Evolutionary conservation across 1,284 basidiomycete species (phyloP).

Genomic region (Chalciporus sp.): DNA sequence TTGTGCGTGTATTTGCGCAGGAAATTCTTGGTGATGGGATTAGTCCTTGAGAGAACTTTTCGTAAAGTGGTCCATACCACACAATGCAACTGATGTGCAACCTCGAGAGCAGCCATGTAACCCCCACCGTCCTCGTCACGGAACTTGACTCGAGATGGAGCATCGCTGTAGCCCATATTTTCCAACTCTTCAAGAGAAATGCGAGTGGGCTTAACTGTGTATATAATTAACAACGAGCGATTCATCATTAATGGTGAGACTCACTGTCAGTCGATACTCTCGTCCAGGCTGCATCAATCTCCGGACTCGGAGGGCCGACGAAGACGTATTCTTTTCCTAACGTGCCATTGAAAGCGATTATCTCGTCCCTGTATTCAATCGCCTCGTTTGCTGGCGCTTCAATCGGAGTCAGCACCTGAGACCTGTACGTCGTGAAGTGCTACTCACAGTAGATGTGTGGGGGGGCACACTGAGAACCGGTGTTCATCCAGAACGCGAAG

Average conservation of each 20-base stretch:
- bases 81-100: constrained; percentile 12
- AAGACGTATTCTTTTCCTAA: constrained; percentile 2
- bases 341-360: neutral
- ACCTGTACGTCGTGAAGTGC: too few relatives aligned
- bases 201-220: constrained; percentile 1
- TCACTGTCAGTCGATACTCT: constrained; percentile 2
- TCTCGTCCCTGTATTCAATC: constrained; percentile 9
- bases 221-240: too few relatives aligned
- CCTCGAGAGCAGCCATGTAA: constrained; percentile 6
- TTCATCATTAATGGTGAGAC: too few relatives aligned
- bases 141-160: constrained; percentile 2
- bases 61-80: neutral
- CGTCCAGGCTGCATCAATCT: constrained; percentile 15
- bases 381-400: constrained; percentile 8
- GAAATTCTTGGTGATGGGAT: neutral
- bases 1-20: constrained; percentile 4
- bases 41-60: neutral
- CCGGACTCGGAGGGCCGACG: constrained; percentile 5
- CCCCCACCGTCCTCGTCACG: constrained; percentile 9
- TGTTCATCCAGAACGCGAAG: constrained; percentile 7
- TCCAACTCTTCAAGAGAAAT: constrained; percentile 2
- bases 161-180: constrained; percentile 2
- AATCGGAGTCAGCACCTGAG: too few relatives aligned
- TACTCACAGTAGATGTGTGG: too few relatives aligned
- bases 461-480: neutral